These are phyloP conservation scores for Ophiostoma himal-ulmi DNA, from an alignment of 2,329 filamentous ascomycete genomes.

Conservation along the genomic window DNA sequence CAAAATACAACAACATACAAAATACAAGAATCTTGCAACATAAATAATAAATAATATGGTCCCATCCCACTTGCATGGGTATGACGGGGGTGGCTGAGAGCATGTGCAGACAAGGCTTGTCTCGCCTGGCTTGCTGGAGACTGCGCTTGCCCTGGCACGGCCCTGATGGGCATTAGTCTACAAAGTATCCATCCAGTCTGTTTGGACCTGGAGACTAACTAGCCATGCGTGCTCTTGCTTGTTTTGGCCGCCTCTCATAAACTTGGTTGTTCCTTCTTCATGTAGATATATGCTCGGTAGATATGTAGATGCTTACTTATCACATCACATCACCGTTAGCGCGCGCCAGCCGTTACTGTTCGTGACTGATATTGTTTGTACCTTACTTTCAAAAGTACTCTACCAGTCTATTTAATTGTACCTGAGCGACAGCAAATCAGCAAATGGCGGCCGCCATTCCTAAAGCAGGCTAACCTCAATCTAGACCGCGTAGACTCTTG, in stretches of 20 bases:
- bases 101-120: slow-evolving; percentile 6
- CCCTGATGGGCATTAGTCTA: not conserved
- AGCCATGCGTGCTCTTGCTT: slow-evolving; percentile 4
- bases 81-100: slow-evolving; percentile 5
- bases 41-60: too few species aligned
- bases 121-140: not conserved
- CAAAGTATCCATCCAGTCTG: not conserved
- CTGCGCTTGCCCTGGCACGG: too few species aligned
- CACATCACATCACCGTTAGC: not conserved
- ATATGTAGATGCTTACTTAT: not conserved
- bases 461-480: slow-evolving; percentile 19
- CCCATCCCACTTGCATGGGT: not conserved
- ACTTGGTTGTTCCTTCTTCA: not conserved
- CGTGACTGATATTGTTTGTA: not conserved
- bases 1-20: too few species aligned
- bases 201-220: too few species aligned
- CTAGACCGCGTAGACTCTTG: slow-evolving; percentile 19
- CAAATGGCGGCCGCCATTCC: slow-evolving; percentile 20
- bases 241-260: not conserved
- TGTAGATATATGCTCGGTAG: not conserved
- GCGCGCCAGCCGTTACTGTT: not conserved
- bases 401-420: not conserved
- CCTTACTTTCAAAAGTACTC: not conserved
- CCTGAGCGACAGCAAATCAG: slow-evolving; percentile 6
- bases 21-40: too few species aligned